These are phyloP conservation scores for Candida glucosophila DNA, from an alignment of 1,139 yeast genomes.

Conservation along the genomic window DNA sequence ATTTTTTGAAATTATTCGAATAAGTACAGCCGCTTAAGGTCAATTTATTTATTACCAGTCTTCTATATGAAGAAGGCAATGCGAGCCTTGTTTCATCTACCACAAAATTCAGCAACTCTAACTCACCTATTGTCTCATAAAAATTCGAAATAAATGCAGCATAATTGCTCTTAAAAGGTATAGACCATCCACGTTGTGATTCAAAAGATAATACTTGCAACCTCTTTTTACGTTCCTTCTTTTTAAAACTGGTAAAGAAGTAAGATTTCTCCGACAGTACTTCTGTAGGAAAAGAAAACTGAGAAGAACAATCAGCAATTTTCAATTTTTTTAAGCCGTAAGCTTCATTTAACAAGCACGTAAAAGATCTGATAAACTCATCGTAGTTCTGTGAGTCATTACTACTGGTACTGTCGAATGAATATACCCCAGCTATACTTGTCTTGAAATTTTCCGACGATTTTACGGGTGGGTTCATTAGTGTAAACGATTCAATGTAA, in stretches of 20 bases:
- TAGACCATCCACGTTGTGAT: conserved; percentile 42
- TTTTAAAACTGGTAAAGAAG: conserved; percentile 1
- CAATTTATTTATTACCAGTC: conserved; percentile 12
- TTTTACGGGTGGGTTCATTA: conserved; percentile 28
- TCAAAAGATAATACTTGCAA: conserved; percentile 20
- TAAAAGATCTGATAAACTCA: conserved; percentile 18
- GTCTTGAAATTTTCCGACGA: conserved; percentile 15
- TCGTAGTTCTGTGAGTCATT: conserved; percentile 14
- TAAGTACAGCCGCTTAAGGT: conserved; percentile 19
- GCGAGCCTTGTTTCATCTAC: conserved; percentile 29
- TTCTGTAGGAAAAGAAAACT: conserved; percentile 36
- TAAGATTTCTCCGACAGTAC: conserved; percentile 3
- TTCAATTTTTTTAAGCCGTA: conserved; percentile 21
- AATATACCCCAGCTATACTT: conserved; percentile 33
- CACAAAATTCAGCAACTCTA: conserved; percentile 38
- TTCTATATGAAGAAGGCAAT: conserved; percentile 4
- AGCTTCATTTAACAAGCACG: conserved; percentile 19
- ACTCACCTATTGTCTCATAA: conserved; percentile 36
- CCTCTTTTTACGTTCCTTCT: conserved; percentile 11
- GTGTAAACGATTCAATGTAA: conserved; percentile 17
- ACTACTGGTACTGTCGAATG: conserved; percentile 17
- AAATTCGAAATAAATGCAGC: conserved; percentile 22
- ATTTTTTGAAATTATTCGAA: conserved; percentile 8
- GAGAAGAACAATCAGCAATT: conserved; percentile 41
- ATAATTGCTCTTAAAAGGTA: conserved; percentile 32